Evolutionary conservation across 495 filamentous ascomycete genomes (phyloP).

Genomic region (Penicillium arizonense): DNA sequence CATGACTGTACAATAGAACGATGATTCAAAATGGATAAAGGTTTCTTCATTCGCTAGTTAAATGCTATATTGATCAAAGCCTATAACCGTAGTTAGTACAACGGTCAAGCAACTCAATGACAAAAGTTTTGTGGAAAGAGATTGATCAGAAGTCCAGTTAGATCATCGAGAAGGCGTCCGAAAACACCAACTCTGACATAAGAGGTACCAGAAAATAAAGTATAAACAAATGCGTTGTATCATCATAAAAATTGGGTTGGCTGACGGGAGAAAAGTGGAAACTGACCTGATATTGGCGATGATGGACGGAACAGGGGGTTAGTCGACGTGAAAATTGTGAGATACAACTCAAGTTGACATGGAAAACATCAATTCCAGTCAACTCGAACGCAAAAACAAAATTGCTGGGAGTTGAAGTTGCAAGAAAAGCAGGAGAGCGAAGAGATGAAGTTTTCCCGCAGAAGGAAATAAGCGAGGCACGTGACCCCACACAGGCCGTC

Average conservation of each 20-base stretch:
- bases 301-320: neutral
- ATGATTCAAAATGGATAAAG: neutral
- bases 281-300: conserved; percentile 29
- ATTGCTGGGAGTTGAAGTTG: conserved; percentile 1
- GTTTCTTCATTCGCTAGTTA: neutral
- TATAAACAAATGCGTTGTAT: conserved; percentile 35
- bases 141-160: conserved; percentile 59
- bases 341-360: neutral
- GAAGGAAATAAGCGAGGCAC: conserved; percentile 25
- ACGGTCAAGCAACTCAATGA: conserved; percentile 13
- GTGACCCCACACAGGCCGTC: conserved; percentile 25
- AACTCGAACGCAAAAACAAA: neutral
- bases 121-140: conserved; percentile 8
- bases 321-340: neutral
- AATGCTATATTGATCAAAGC: neutral
- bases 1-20: neutral
- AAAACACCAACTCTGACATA: conserved; percentile 52
- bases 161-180: conserved; percentile 54
- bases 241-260: conserved; percentile 36
- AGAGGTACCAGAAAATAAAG: conserved; percentile 64
- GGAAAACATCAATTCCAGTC: conserved; percentile 3
- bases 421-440: conserved; percentile 6
- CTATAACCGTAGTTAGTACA: conserved; percentile 23
- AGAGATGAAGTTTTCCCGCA: conserved; percentile 4
- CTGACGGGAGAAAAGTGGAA: neutral